Base-by-base conservation (phyloP, 306 rosid species). In the Myrica gale region DNA sequence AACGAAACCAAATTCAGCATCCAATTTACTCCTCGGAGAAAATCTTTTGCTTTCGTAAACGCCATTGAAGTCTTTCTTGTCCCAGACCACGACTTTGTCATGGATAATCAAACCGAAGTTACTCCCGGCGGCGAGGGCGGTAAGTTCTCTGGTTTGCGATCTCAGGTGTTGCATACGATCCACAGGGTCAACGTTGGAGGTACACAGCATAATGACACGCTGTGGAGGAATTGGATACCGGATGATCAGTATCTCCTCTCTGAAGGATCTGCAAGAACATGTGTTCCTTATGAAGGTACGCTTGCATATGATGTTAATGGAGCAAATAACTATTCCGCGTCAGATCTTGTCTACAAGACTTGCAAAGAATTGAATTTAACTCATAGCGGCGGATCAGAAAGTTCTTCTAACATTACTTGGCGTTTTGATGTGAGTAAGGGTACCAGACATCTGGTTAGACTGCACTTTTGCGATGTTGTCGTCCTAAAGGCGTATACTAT, bases 31-130 rank as follows among this genome's bases (percentile, higher is more conserved):
- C 89, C 89, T 16, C 70, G 37, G 26, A 0, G 6, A 13, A 44
- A 69, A 9, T 72, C 81, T 3, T 42, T 83, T 50, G 88, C 89
- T 1, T 88, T 88, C 50, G 88, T 85, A 2, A 88, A 80, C 39
- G 92, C 92, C n/a, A 79, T 88, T 9, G 92, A 88, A 73, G 80
- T 88, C 19, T 81, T 85, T 60, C 26, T 19, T 1, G 73, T 83
- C 1, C 92, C 89, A 0, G 42, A 3, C 74, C 2, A 4, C 17
- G 0, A 77, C 15, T 45, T 83, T 1, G 63, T 63, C 62, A 0
- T 6, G 0, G 32, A 55, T 43, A 0, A 0, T 0, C 54, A 50
- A 15, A 0, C 17, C 0, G 45, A 10, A 48, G 12, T 48, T 48
- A 48, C 15, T 48, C 52, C 52, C 16, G 4, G 52, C 4, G 52